Evolutionary conservation across 192 early-diverging fungal species (phyloP).

Genomic region (Mortierella claussenii): DNA sequence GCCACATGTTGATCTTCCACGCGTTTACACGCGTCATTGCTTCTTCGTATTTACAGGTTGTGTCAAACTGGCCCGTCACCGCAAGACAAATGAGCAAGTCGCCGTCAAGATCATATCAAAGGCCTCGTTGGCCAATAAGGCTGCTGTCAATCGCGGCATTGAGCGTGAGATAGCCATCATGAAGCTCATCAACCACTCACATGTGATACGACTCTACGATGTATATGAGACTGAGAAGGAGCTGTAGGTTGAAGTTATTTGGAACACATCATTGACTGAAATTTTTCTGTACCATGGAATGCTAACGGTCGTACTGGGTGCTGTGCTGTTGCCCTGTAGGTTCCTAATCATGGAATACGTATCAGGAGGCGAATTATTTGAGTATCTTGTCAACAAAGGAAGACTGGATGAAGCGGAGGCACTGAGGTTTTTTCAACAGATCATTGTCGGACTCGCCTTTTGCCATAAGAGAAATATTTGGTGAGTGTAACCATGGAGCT

Average conservation of each 20-base stretch:
- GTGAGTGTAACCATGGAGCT: conserved; percentile 3
- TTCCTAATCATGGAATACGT: conserved; percentile 76
- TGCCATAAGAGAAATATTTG: conserved; percentile 71
- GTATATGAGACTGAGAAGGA: conserved; percentile 61
- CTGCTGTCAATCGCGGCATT: conserved; percentile 58
- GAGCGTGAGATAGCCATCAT: conserved; percentile 67
- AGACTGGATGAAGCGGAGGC: conserved; percentile 58
- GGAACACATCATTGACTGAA: no score
- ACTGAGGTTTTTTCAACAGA: conserved; percentile 64
- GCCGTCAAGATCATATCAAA: conserved; percentile 68
- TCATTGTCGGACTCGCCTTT: conserved; percentile 66
- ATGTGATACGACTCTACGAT: conserved; percentile 61
- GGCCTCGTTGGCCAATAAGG: conserved; percentile 56
- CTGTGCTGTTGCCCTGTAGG: no score
- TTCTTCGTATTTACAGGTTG: conserved; percentile 37
- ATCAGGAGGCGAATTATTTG: conserved; percentile 80
- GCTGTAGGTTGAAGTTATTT: conserved; percentile 46
- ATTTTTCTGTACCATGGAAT: no score
- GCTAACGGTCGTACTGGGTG: no score
- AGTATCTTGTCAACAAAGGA: conserved; percentile 68
- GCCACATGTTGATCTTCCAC: background rate
- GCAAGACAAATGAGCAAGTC: conserved; percentile 64
- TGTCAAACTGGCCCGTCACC: conserved; percentile 64
- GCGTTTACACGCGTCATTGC: background rate
- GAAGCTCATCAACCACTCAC: conserved; percentile 64